Base-by-base conservation (phyloP, 129 eudicot species). In the Heracleum sosnowskyi region DNA sequence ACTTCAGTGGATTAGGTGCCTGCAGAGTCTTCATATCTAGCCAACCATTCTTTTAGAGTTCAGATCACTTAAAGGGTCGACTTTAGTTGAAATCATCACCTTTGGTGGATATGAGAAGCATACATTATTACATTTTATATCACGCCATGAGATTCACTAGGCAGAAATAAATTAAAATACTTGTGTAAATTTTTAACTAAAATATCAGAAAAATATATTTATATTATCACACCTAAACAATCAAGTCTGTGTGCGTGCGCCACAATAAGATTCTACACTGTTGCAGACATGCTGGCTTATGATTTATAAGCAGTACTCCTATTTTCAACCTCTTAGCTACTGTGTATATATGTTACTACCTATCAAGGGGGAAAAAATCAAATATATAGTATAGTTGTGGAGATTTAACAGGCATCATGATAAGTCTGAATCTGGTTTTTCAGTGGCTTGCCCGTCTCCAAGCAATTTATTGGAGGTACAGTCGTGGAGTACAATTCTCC, bases 381-480 rank as follows among this genome's bases (percentile, higher is more conserved):
- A 29, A 28, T 31, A 20, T 42, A 2, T 41, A 76, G 28, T 40
- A 17, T 20, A 18, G 33, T 20, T 18, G 4, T 66, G 37, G 31
- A 45, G 39, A 28, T 18, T 84, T 77, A 86, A 74, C 92, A 88
- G 44, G 75, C 22, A 76, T 82, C 86, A 24, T 34, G 64, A 28
- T 88, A 82, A 49, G 83, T 33, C 60, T 76, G 87, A 83, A 75
- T 51, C 60, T 49, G 73, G 73, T 81, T 82, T 70, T 74, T 86
- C 70, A 82, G 36, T 24, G 90, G 92, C 55, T 82, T 86, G 20
- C 90, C 92, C 0, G 72, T 13, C 66, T 84, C 84, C 39, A 89
- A 79, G 45, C 92, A 89, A 29, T 47, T 73, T 42, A 89, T 76
- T n/a, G 88, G 90, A 49, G 92, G 92, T 13, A 77, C 34, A 3